Evolutionary conservation across 148 eudicot genomes (phyloP).

Genomic region (Chenopodium berlandieri): DNA sequence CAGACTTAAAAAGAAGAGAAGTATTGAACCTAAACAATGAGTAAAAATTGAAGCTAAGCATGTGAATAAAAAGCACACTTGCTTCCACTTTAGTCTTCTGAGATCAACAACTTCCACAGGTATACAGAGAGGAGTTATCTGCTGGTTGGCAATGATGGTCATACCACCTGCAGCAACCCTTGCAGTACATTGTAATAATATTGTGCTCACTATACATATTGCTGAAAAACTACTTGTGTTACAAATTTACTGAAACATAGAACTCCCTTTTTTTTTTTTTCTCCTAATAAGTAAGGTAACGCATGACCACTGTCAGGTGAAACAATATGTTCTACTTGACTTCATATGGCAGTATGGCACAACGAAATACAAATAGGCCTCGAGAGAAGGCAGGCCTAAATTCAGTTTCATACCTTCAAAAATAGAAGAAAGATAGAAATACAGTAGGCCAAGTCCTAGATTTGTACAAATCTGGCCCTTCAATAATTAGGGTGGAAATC

Average conservation of each 20-base stretch:
- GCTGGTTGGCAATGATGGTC: conserved; percentile 9
- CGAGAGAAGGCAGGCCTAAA: background rate
- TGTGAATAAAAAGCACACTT: background rate
- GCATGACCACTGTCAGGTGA: conserved; percentile 9
- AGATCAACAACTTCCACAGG: background rate
- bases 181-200: conserved; percentile 12
- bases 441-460: background rate
- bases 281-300: conserved; percentile 6
- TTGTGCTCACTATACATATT: background rate
- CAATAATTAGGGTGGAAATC: background rate
- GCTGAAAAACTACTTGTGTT: background rate
- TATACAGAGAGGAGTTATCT: background rate
- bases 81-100: background rate
- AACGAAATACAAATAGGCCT: conserved; percentile 5
- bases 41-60: background rate
- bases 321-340: conserved; percentile 16
- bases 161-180: conserved; percentile 1
- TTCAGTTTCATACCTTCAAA: background rate
- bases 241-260: conserved; percentile 3
- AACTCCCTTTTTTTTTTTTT: background rate
- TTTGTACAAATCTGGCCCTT: conserved; percentile 27
- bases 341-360: conserved; percentile 10
- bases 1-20: background rate
- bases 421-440: background rate
- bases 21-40: background rate